A percentile compares a stretch with the other conserved stretches of the same genome.
These are phyloP conservation scores for Myxozyma sirexii DNA, from an alignment of 805 yeast species.

Conservation along the genomic window DNA sequence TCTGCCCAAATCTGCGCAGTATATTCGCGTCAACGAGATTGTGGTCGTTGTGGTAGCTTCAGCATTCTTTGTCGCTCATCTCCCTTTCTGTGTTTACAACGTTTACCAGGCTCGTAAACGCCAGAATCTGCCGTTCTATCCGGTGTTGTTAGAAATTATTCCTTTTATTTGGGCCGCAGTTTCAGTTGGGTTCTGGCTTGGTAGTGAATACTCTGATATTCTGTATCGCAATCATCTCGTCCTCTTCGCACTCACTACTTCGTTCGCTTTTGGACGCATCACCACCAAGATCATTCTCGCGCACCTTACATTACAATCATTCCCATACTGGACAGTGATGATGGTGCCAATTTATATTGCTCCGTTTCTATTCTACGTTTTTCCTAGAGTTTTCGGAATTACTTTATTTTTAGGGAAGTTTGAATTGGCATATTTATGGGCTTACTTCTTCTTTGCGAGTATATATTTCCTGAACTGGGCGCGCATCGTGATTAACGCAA, in stretches of 20 bases:
- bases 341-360: conserved; percentile 50
- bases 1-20: background rate
- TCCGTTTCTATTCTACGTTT: conserved; percentile 52
- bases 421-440: conserved; percentile 51
- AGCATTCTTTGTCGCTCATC: conserved; percentile 58
- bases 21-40: conserved; percentile 29
- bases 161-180: conserved; percentile 67
- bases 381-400: conserved; percentile 43
- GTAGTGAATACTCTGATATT: conserved; percentile 53
- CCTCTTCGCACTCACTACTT: conserved; percentile 73
- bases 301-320: conserved; percentile 80
- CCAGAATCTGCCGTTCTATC: conserved; percentile 43
- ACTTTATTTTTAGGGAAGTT: conserved; percentile 35
- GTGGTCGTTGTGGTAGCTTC: conserved; percentile 40
- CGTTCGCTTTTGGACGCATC: conserved; percentile 87
- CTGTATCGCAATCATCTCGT: conserved; percentile 55
- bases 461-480: conserved; percentile 68
- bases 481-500: conserved; percentile 72
- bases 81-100: conserved; percentile 62
- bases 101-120: conserved; percentile 50
- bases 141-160: conserved; percentile 54
- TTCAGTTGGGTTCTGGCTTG: conserved; percentile 50
- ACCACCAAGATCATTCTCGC: conserved; percentile 63
- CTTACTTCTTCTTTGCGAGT: conserved; percentile 66
- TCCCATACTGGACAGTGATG: conserved; percentile 75